phyloP scores from a whole-genome alignment of 257 asterid species.

The Lantana camara region DNA sequence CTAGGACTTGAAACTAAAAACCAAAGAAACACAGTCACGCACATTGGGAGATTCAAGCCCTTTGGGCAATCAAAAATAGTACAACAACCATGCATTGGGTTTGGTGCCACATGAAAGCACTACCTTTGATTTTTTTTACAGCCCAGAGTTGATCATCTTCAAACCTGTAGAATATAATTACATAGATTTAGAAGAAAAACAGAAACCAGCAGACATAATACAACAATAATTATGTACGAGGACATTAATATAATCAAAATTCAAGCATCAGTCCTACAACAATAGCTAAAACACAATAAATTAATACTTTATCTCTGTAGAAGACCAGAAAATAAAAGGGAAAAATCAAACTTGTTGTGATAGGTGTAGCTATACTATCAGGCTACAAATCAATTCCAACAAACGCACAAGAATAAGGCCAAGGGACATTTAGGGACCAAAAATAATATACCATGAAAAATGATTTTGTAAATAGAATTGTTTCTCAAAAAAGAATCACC shows the following conservation, averaged over 20 bases:
- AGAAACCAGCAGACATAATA: too few relatives aligned
- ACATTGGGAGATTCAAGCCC: conserved; percentile 91
- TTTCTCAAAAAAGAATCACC: conserved; percentile 5
- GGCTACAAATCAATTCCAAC: conserved; percentile 8
- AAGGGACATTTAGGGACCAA: neutral
- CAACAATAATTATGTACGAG: neutral
- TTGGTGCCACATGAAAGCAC: conserved; percentile 99
- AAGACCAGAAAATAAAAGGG: neutral
- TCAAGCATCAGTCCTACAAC: conserved; percentile 16
- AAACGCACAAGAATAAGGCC: neutral
- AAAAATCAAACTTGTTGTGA: neutral
- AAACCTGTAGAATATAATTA: conserved; percentile 53
- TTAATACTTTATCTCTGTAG: neutral
- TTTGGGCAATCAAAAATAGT: conserved; percentile 89
- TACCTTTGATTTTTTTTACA: conserved; percentile 76
- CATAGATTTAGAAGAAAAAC: conserved; percentile 28
- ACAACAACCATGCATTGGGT: conserved; percentile 94
- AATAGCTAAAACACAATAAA: neutral
- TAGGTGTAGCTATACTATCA: neutral
- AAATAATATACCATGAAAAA: neutral
- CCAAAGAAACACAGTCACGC: conserved; percentile 37
- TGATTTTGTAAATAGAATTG: neutral
- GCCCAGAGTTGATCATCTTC: conserved; percentile 77
- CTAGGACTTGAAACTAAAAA: conserved; percentile 23
- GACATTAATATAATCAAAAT: conserved; percentile 13